Conservation (phyloP, 2,329 filamentous ascomycete species). For the Colletotrichum theobromicola region DNA sequence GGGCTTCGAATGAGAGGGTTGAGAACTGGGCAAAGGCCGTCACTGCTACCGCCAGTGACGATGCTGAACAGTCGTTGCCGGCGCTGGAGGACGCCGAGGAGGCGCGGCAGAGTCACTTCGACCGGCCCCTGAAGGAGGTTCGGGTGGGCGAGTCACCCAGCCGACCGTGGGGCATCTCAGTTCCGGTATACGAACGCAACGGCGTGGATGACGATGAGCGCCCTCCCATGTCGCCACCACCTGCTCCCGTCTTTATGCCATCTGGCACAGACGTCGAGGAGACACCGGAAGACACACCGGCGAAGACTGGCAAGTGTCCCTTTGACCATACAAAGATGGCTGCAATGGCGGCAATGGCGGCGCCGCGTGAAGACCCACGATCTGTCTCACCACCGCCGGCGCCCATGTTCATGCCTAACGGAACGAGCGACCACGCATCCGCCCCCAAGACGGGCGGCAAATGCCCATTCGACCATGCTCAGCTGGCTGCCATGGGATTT, state of each 20-base stretch:
- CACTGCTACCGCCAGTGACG: conserved; percentile 53
- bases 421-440: conserved; percentile 26
- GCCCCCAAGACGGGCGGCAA: conserved; percentile 43
- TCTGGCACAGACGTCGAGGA: conserved; percentile 31
- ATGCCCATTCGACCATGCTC: conserved; percentile 64
- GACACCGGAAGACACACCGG: conserved; percentile 25
- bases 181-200: conserved; percentile 64
- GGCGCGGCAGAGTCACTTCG: conserved; percentile 76
- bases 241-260: conserved; percentile 60
- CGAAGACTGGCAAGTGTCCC: conserved; percentile 57
- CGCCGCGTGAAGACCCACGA: conserved; percentile 1
- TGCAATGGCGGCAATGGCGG: conserved; percentile 37
- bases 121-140: conserved; percentile 84
- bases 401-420: conserved; percentile 55
- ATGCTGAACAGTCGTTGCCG: conserved; percentile 33
- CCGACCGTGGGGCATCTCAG: conserved; percentile 88
- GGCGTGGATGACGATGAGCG: conserved; percentile 41
- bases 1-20: conserved; percentile 72
- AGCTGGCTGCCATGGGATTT: conserved; percentile 40
- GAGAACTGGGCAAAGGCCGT: conserved; percentile 87
- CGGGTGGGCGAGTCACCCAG: conserved; percentile 94
- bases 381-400: conserved; percentile 63
- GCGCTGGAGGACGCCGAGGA: conserved; percentile 45
- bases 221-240: conserved; percentile 61
- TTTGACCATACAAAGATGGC: conserved; percentile 58